These are phyloP conservation scores for Boletus patriciae DNA, from an alignment of 768 basidiomycete species.

Conservation along the genomic window DNA sequence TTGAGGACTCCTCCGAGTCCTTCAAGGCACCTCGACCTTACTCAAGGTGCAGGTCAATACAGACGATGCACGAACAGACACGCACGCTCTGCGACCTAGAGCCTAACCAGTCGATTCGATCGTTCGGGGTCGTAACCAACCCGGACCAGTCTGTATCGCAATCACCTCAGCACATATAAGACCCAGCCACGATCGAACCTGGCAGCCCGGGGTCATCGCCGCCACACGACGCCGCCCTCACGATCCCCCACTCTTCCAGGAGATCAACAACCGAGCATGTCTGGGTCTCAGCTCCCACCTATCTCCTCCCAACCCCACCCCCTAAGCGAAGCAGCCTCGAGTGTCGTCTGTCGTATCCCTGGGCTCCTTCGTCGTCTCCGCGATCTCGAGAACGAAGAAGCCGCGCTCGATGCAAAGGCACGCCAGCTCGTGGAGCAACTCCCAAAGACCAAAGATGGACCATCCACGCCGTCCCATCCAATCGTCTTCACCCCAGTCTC, in stretches of 20 bases:
- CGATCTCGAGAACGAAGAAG: constrained; percentile 25
- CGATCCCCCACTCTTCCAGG: not conserved
- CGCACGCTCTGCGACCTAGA: not conserved
- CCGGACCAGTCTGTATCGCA: constrained; percentile 14
- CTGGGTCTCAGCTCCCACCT: not conserved
- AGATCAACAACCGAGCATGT: constrained; percentile 5
- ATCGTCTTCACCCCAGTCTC: not conserved
- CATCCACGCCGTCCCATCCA: not conserved
- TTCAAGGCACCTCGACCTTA: too few relatives aligned
- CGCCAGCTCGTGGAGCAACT: constrained; percentile 10
- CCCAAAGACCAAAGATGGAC: not conserved
- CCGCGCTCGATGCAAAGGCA: constrained; percentile 17
- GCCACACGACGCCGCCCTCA: not conserved
- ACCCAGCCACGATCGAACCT: not conserved
- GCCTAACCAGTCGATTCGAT: not conserved
- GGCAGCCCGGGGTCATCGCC: not conserved
- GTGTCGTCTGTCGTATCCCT: constrained; percentile 15
- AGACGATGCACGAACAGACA: too few relatives aligned
- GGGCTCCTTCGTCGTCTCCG: constrained; percentile 21
- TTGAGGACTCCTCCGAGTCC: too few relatives aligned
- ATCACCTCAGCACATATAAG: constrained; percentile 16
- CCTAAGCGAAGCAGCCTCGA: constrained; percentile 15
- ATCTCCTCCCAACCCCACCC: not conserved
- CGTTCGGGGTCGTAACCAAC: not conserved
- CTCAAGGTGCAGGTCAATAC: too few relatives aligned